These are phyloP conservation scores for Helicostylum pulchrum DNA, from an alignment of 192 early-diverging fungal genomes.

Conservation along the genomic window DNA sequence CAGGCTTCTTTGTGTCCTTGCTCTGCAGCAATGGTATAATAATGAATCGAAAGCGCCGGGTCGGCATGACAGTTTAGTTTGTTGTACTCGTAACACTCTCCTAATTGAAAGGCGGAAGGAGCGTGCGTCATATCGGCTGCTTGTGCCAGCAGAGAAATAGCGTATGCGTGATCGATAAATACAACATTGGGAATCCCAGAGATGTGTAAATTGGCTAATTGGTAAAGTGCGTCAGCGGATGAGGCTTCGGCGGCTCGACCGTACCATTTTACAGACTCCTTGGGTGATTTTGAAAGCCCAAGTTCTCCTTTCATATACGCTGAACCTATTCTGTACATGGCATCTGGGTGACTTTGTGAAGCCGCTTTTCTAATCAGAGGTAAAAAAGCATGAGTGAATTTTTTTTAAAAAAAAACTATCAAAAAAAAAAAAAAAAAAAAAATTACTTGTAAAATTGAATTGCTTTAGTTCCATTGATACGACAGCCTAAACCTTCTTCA, in stretches of 20 bases:
- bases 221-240: slow-evolving; percentile 52
- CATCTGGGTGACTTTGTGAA: slow-evolving; percentile 44
- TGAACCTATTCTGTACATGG: slow-evolving; percentile 62
- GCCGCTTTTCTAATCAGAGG: too few species aligned
- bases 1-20: slow-evolving; percentile 56
- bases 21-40: slow-evolving; percentile 58
- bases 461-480: slow-evolving; percentile 50
- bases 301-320: slow-evolving; percentile 60
- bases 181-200: slow-evolving; percentile 53
- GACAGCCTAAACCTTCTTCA: slow-evolving; percentile 60
- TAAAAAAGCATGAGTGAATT: too few species aligned
- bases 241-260: slow-evolving; percentile 56
- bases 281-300: slow-evolving; percentile 45
- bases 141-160: slow-evolving; percentile 54
- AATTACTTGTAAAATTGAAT: slow-evolving; percentile 63
- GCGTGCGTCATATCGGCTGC: slow-evolving; percentile 61
- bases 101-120: slow-evolving; percentile 54
- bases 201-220: slow-evolving; percentile 52
- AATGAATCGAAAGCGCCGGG: slow-evolving; percentile 49
- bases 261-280: slow-evolving; percentile 59
- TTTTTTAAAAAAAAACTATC: too few species aligned
- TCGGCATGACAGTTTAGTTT: slow-evolving; percentile 50
- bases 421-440: slow-evolving; percentile 16
- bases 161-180: slow-evolving; percentile 57
- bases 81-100: slow-evolving; percentile 59